Conservation (phyloP, 495 filamentous ascomycete species). For the Margaritispora aquatica region DNA sequence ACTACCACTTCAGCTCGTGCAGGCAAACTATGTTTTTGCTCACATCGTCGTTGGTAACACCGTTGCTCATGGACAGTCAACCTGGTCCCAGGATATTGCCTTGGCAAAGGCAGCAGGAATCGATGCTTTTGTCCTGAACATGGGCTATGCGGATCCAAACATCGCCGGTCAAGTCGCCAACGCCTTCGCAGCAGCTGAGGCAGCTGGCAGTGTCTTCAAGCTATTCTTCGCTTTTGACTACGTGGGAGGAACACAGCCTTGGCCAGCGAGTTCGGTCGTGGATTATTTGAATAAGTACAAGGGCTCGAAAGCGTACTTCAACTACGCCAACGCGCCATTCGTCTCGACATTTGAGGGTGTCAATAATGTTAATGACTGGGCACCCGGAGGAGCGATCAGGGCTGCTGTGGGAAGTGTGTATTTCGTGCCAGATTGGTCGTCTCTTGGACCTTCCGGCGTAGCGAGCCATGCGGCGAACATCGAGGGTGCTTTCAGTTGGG, state of each 20-base stretch:
- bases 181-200: constrained; percentile 15
- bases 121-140: constrained; percentile 56
- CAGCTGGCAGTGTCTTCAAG: constrained; percentile 9
- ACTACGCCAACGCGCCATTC: constrained; percentile 49
- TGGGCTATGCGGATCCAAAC: constrained; percentile 29
- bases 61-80: constrained; percentile 12
- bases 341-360: constrained; percentile 71
- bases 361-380: constrained; percentile 50
- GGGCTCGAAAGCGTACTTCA: constrained; percentile 42
- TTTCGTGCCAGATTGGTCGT: constrained; percentile 60
- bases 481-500: constrained; percentile 62
- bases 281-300: constrained; percentile 53
- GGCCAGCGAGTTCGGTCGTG: constrained; percentile 43
- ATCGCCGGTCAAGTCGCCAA: constrained; percentile 18
- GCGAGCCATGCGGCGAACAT: constrained; percentile 38
- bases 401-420: constrained; percentile 41
- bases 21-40: constrained; percentile 19
- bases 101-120: constrained; percentile 48
- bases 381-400: constrained; percentile 37
- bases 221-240: constrained; percentile 23
- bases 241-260: constrained; percentile 25
- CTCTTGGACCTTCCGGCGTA: constrained; percentile 46
- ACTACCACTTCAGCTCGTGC: not conserved
- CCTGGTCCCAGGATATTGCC: constrained; percentile 42
- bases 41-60: constrained; percentile 21